phyloP scores from a whole-genome alignment of 305 asterid species.

The Coffea humblotiana region DNA sequence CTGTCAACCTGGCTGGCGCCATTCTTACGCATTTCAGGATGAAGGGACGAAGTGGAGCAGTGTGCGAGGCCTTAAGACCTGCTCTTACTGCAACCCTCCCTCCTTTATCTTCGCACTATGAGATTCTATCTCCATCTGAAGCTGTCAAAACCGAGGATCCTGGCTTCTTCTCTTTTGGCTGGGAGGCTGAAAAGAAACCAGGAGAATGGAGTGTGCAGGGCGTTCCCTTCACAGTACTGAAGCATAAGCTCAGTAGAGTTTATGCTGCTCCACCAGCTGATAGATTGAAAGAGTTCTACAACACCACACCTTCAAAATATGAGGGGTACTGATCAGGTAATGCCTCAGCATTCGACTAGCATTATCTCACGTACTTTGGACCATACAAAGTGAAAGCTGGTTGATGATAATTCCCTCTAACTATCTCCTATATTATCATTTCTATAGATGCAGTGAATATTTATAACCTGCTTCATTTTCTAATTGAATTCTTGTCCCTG shows the following conservation, averaged over 20 bases:
- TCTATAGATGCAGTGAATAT: background rate
- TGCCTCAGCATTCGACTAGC: background rate
- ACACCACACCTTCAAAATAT: conserved; percentile 59
- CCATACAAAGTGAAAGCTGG: background rate
- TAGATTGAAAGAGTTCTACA: conserved; percentile 44
- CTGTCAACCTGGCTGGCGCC: conserved; percentile 46
- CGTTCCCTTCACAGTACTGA: conserved; percentile 62
- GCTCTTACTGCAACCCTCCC: conserved; percentile 69
- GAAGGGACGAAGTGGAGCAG: conserved; percentile 51
- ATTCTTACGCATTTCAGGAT: conserved; percentile 60
- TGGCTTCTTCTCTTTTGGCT: conserved; percentile 62
- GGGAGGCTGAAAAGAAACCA: conserved; percentile 64
- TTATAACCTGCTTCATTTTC: background rate
- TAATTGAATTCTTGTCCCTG: background rate
- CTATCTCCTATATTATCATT: background rate
- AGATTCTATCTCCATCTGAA: conserved; percentile 61
- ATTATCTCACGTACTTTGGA: background rate
- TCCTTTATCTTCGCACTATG: conserved; percentile 61
- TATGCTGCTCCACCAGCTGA: conserved; percentile 54
- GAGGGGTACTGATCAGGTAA: conserved; percentile 71
- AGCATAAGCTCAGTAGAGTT: conserved; percentile 72
- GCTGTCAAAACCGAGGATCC: conserved; percentile 65
- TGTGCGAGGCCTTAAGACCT: conserved; percentile 55
- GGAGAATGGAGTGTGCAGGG: conserved; percentile 68
- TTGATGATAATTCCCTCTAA: background rate